phyloP scores from a whole-genome alignment of 768 basidiomycete species.

The Trametes maxima region DNA sequence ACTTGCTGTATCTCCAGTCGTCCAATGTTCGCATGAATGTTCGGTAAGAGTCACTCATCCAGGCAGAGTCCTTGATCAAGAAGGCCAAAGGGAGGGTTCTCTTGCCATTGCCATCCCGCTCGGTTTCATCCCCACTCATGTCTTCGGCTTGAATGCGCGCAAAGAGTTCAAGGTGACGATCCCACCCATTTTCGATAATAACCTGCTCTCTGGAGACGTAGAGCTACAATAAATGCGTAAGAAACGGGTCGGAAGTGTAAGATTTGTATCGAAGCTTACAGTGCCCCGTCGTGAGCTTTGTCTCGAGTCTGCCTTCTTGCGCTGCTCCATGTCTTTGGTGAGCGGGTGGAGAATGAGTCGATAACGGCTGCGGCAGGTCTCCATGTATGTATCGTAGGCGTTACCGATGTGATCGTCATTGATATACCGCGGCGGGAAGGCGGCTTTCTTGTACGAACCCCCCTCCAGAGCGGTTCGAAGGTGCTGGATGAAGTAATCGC shows the following conservation, averaged over 20 bases:
- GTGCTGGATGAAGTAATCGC: slow-evolving; percentile 5
- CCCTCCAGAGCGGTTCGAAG: neutral
- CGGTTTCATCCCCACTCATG: slow-evolving; percentile 7
- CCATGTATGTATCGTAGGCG: slow-evolving; percentile 1
- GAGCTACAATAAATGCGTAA: neutral
- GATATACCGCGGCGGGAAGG: neutral
- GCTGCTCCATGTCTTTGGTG: neutral
- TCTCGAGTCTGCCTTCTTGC: neutral
- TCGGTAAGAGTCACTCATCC: neutral
- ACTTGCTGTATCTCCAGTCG: neutral
- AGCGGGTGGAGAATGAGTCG: neutral
- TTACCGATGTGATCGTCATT: slow-evolving; percentile 1
- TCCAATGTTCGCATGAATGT: neutral
- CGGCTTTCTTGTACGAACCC: neutral
- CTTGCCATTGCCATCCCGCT: neutral
- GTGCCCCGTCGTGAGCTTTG: neutral
- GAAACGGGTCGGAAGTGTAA: neutral
- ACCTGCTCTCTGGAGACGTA: neutral
- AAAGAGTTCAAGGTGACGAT: slow-evolving; percentile 1
- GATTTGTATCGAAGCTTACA: no score
- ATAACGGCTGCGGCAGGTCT: neutral
- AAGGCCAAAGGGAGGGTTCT: neutral
- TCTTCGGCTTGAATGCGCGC: neutral
- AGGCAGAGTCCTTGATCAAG: neutral
- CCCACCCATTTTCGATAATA: neutral